phyloP scores from a whole-genome alignment of 352 stramenopile genomes.

The Pythium rhizo-oryzae region DNA sequence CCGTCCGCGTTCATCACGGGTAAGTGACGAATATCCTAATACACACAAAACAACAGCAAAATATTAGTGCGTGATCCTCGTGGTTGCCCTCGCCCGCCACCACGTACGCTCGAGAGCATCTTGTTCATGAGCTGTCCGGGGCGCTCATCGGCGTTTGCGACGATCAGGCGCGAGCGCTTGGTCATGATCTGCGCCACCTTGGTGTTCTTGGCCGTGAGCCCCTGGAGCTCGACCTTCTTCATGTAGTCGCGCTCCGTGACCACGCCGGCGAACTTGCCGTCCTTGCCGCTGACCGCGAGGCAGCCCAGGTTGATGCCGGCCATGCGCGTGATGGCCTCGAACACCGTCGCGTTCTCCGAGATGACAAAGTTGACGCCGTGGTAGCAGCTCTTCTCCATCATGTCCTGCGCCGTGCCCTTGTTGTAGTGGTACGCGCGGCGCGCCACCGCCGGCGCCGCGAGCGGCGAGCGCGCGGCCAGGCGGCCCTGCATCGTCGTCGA shows the following conservation, averaged over 20 bases:
- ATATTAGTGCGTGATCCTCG: too few species aligned
- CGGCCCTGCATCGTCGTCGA: constrained; percentile 10
- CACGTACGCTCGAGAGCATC: constrained; percentile 91
- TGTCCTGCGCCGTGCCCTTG: constrained; percentile 87
- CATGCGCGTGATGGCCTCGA: constrained; percentile 95
- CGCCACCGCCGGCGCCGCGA: constrained; percentile 5
- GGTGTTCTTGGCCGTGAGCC: constrained; percentile 84
- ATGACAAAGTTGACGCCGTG: constrained; percentile 95
- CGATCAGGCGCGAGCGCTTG: constrained; percentile 89
- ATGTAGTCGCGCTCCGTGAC: constrained; percentile 96
- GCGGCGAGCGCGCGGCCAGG: constrained; percentile 1
- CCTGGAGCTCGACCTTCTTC: constrained; percentile 95
- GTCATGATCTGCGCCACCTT: constrained; percentile 95
- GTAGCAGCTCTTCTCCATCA: constrained; percentile 95
- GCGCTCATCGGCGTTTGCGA: constrained; percentile 84
- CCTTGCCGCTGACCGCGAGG: constrained; percentile 88
- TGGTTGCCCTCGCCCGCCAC: too few species aligned
- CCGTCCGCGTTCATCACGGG: constrained; percentile 93
- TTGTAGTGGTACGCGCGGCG: constrained; percentile 59
- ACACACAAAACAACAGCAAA: too few species aligned
- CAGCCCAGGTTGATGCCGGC: constrained; percentile 93
- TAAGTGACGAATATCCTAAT: constrained; percentile 93
- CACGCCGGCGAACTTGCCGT: constrained; percentile 91
- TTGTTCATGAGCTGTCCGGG: constrained; percentile 94
- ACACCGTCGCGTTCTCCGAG: constrained; percentile 91